Conservation (phyloP, 2,329 filamentous ascomycete genomes). For the Pseudopyrenochaeta lycopersici region DNA sequence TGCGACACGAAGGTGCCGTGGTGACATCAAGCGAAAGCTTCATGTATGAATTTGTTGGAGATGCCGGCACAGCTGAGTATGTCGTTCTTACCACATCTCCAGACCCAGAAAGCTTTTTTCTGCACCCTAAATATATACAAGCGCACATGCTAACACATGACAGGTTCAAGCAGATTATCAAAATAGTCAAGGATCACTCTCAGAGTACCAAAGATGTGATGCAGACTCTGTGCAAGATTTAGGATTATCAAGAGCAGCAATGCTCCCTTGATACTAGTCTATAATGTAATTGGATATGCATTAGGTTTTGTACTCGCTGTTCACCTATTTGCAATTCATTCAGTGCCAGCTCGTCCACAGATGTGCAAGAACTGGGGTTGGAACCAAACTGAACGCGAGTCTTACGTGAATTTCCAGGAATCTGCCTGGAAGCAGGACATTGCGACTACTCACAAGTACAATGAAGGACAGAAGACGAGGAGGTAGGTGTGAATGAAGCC, state of each 20-base stretch:
- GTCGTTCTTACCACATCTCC: constrained; percentile 12
- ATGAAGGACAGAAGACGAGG: no score
- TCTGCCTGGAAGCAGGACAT: no score
- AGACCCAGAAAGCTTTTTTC: neutral
- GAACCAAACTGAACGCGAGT: no score
- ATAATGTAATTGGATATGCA: no score
- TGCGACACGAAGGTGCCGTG: constrained; percentile 77
- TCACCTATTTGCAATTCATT: no score
- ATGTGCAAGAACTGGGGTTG: no score
- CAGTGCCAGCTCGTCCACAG: no score
- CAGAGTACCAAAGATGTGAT: constrained; percentile 75
- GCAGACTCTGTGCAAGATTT: constrained; percentile 71
- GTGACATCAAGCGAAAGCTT: constrained; percentile 90
- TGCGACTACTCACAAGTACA: no score
- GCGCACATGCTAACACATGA: constrained; percentile 4
- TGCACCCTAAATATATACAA: neutral
- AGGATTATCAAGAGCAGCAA: neutral
- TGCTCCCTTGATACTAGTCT: no score
- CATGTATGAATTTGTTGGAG: constrained; percentile 88
- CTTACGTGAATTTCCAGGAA: no score
- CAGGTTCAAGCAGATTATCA: constrained; percentile 75
- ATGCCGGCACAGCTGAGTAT: constrained; percentile 72
- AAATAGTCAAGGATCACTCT: constrained; percentile 79
- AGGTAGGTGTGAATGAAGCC: no score
- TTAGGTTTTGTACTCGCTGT: no score